Base-by-base conservation (phyloP, 345 rosid genomes). In the Cardiospermum halicacabum region DNA sequence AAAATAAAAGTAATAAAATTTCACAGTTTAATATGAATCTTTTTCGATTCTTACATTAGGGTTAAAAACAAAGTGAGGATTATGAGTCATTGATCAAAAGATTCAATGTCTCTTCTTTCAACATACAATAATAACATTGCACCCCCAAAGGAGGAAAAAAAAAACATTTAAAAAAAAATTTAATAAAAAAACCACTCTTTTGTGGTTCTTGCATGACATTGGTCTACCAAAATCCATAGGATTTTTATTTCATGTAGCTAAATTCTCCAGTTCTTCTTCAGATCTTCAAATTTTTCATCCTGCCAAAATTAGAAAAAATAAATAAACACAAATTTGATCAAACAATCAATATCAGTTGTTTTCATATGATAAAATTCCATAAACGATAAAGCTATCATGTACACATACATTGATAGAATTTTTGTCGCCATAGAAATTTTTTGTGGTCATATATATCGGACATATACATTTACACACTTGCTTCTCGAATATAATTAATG, bases 221-320 rank as follows among this genome's bases (percentile, higher is more conserved):
- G 18, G 18, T 21, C 60, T 39, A n/a, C 28, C 40, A 42, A n/a
- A n/a, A 30, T 36, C 32, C 42, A 62, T 34, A 63, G 47, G 57
- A 57, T 71, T 65, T 55, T 61, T 65, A 64, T 78, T 72, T 72
- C 60, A 42, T 18, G 77, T 53, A 32, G 12, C 43, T 6, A 53
- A 7, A 42, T 58, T 16, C 7, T 18, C 19, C 55, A 15, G 49
- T 58, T 78, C 62, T 60, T 80, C 65, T 78, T 55, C 56, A 67
- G 51, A 77, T 63, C 82, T 76, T 78, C 76, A 77, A 45, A 77
- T 80, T 81, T 65, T 75, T 81, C 87, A 78, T 69, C 84, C 93
- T 83, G 83, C n/a, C n/a, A 11, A 22, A 30, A 40, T 7, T 10
- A 0, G 3, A 10, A 30, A 31, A 31, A 55, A 53, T n/a, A n/a